Evolutionary conservation across 306 rosid genomes (phyloP).

Genomic region (Ceratonia siliqua): DNA sequence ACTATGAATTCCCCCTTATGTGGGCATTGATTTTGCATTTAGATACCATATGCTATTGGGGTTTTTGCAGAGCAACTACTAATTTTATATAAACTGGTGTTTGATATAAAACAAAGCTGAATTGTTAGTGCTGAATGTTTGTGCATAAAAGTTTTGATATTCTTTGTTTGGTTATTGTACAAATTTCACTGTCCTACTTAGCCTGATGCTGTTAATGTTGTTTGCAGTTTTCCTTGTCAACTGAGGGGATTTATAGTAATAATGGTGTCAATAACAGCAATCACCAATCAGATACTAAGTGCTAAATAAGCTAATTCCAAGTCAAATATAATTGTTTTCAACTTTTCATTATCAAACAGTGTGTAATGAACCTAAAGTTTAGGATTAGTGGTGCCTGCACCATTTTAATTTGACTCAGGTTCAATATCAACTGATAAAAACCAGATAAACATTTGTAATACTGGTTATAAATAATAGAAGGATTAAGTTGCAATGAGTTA

Average conservation of each 20-base stretch:
- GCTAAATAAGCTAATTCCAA: background rate
- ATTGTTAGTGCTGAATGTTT: background rate
- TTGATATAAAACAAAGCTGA: background rate
- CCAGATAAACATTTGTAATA: background rate
- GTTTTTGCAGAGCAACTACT: background rate
- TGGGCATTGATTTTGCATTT: slow-evolving; percentile 8
- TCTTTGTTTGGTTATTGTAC: background rate
- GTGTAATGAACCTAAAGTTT: background rate
- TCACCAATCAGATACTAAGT: background rate
- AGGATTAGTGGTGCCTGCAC: background rate
- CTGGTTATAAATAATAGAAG: background rate
- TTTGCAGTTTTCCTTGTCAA: slow-evolving; percentile 11
- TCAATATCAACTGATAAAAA: background rate
- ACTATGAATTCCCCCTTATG: background rate
- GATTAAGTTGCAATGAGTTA: too few relatives aligned
- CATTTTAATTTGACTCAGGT: background rate
- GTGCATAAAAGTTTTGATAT: background rate
- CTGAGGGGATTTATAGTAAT: background rate
- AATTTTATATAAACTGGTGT: background rate
- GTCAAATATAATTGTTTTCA: background rate
- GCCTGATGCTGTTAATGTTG: background rate
- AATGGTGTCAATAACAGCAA: background rate
- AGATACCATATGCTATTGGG: background rate
- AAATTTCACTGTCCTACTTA: background rate
- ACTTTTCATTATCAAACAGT: background rate